Evolutionary conservation across 1,284 basidiomycete species (phyloP), one percentile per base, ranked within the genome.

Genomic region (Trametes versicolor): DNA sequence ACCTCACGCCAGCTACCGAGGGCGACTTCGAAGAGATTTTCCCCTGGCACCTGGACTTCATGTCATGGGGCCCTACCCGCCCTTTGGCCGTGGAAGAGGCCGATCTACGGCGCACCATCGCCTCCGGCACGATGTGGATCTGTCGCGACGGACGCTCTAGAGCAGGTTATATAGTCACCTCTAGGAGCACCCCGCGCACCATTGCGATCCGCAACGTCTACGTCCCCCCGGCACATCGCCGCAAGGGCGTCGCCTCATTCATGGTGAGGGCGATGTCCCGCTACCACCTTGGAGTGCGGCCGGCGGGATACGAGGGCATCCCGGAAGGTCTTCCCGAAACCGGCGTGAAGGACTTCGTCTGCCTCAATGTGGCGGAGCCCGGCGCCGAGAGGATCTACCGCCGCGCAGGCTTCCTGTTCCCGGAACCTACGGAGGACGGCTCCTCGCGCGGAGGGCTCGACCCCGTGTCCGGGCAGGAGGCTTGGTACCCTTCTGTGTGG

Each of bases 181-280:
- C 70, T 2, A 58, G 73, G 4, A 34, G 34, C 13, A 75, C 69
- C 0, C 65, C 71, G 1, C 63, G 64, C 15, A 73, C 72, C 2
- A 65, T 72, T 21, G 66, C 72, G 32, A 65, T 76, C 47, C 68
- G 69, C n/a, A 72, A 73, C 52, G 70, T 73, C 10, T 73, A 71
- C 57, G 69, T 74, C 15, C 37, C 57, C 0, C 64, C 72, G 5
- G 41, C 58, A 12, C 61, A 70, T 34, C 70, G 72, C 7, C 61
- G 69, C n/a, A 64, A 66, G 39, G 74, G 74, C 9, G 64, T 74
- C 52, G 73, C 69, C 7, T 73, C 70, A 43, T 63, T 68, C 4
- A 60, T 73, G 64, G 67, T 74, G 4, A 41, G 65, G 0, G 67
- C 68, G 0, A 49, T 73, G 2, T 69, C 63, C 7, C 69, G 71